A percentile compares a stretch with the other conserved stretches of the same genome.
Conservation (phyloP, 768 basidiomycete genomes). For the Boletus bicolor region DNA sequence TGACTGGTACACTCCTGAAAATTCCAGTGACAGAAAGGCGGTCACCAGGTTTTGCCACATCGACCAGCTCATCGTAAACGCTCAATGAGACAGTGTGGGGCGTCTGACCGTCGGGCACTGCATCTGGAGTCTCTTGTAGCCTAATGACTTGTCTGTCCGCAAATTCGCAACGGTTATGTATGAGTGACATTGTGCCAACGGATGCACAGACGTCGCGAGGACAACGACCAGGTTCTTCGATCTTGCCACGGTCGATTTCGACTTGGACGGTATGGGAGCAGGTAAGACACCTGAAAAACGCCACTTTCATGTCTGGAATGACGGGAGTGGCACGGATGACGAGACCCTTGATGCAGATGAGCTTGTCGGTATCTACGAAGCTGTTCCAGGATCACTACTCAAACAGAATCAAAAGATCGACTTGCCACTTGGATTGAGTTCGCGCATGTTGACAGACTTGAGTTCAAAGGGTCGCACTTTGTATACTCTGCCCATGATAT, state of each 20-base stretch:
- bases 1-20: conserved; percentile 92
- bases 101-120: conserved; percentile 96
- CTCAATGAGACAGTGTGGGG: conserved; percentile 96
- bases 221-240: conserved; percentile 88
- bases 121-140: conserved; percentile 96
- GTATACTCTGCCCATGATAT: conserved; percentile 84
- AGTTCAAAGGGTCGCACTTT: conserved; percentile 92
- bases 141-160: conserved; percentile 94
- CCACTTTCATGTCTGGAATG: conserved; percentile 98
- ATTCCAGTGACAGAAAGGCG: conserved; percentile 88
- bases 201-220: conserved; percentile 90
- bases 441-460: conserved; percentile 86
- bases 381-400: not conserved
- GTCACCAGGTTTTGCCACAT: conserved; percentile 95
- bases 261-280: conserved; percentile 97
- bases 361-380: conserved; percentile 88
- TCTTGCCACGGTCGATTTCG: conserved; percentile 97
- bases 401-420: not conserved
- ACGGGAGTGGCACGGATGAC: conserved; percentile 97
- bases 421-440: conserved; percentile 87
- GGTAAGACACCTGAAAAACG: conserved; percentile 95
- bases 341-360: conserved; percentile 92
- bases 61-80: conserved; percentile 98
- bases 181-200: conserved; percentile 86
- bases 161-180: conserved; percentile 97